A percentile compares a stretch with the other conserved stretches of the same genome.
Conservation (phyloP, 257 asterid genomes). For the Penstemon eatonii region DNA sequence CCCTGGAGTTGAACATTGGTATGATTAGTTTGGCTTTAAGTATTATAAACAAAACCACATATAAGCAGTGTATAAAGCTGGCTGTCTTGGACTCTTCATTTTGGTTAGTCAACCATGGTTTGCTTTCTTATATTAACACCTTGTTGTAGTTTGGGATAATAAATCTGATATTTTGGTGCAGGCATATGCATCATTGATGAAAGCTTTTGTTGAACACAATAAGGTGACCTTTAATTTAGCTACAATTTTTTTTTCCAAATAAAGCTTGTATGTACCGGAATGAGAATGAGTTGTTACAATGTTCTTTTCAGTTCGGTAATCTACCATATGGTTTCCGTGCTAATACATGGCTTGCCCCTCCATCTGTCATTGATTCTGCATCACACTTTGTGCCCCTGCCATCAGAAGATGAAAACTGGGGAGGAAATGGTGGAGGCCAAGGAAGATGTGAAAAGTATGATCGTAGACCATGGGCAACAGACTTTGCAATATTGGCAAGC, state of each 20-base stretch:
- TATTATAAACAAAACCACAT: conserved; percentile 3
- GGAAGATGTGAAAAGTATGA: conserved; percentile 78
- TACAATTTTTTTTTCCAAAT: conserved; percentile 22
- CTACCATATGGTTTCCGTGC: conserved; percentile 98
- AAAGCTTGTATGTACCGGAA: conserved; percentile 26
- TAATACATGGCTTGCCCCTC: conserved; percentile 94
- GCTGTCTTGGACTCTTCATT: neutral
- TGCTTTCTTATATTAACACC: neutral
- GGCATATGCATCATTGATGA: conserved; percentile 91
- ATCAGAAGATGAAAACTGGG: conserved; percentile 86
- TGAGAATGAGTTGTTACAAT: conserved; percentile 33
- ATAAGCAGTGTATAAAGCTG: conserved; percentile 12
- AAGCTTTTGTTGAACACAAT: conserved; percentile 85
- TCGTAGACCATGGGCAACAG: conserved; percentile 88
- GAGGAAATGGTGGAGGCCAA: conserved; percentile 95
- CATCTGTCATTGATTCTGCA: conserved; percentile 57
- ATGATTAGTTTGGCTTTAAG: neutral
- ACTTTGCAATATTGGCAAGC: conserved; percentile 76
- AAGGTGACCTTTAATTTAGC: conserved; percentile 58
- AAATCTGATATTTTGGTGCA: conserved; percentile 44
- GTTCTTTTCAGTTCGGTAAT: conserved; percentile 84
- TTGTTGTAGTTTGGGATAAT: conserved; percentile 13
- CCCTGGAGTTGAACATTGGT: too few relatives aligned
- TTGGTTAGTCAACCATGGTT: neutral
- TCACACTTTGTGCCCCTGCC: conserved; percentile 63